Base-by-base conservation (phyloP, 2,329 filamentous ascomycete genomes). In the Ceratocystis papillata region DNA sequence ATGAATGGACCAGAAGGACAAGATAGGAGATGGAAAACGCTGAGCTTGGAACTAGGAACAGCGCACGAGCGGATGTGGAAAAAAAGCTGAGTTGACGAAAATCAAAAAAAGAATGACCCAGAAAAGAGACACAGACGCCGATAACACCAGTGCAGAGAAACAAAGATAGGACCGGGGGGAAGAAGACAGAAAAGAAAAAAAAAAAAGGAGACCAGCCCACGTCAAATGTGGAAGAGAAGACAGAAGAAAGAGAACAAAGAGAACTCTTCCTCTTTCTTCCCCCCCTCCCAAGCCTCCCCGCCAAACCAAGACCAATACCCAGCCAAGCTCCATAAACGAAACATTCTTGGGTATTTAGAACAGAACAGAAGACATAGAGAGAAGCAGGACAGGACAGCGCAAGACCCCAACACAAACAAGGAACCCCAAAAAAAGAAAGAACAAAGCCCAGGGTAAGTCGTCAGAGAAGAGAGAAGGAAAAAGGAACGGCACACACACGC, bases 281-380 rank as follows among this genome's bases (percentile, higher is more conserved):
- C 30, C 12, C 17, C 17, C 15, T 20, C 20, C 57, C 33, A 61
- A 33, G 53, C 37, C 30, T 25, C 17, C 17, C 28, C 33, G 4
- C 59, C 33, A 20, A 44, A 62, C n/a, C 59, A 41, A 61, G 7
- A 41, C 59, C 59, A 41, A 61, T 45, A 61, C 59, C 59, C 59
- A 41, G 59, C 30, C 59, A 41, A 45, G 33, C 59, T 62, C 59
- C 59, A 22, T 17, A 62, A 62, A 62, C 53, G 53, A 57, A 57
- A 57, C 53, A 57, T 28, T 57, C 10, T 57, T 57, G 53, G 53
- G 53, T 57, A 57, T 57, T 57, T 44, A 62, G 33, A 62, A 62
- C 28, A 62, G 28, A 62, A 15, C 22, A 37, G 28, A 41, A 62
- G 53, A 64, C 45, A 53, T 25, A 64, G 25, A 41, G 17, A 64